Evolutionary conservation across 2,329 filamentous ascomycete genomes (phyloP).

Genomic region (Sarocladiaceae sp.): DNA sequence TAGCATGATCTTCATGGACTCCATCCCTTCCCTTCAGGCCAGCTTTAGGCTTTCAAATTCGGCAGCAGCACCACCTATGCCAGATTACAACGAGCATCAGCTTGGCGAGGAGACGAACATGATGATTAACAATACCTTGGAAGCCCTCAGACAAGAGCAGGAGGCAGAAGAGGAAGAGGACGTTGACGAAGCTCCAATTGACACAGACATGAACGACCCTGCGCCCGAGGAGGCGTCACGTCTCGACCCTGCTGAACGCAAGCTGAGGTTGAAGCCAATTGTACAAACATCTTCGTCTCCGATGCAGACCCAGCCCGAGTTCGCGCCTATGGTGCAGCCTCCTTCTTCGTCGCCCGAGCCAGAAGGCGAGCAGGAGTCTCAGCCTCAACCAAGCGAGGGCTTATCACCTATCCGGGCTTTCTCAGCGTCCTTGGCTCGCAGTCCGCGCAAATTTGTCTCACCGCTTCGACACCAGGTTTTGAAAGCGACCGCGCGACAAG

Average conservation of each 20-base stretch:
- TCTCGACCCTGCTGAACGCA: background rate
- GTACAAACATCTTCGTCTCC: background rate
- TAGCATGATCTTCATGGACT: conserved; percentile 56
- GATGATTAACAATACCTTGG: conserved; percentile 52
- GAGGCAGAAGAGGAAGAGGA: conserved; percentile 14
- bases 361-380: conserved; percentile 1
- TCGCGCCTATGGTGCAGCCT: background rate
- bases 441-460: conserved; percentile 28
- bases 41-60: conserved; percentile 27
- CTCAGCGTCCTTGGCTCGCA: conserved; percentile 23
- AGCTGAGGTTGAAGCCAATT: background rate
- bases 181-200: conserved; percentile 6
- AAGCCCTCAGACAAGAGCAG: conserved; percentile 38
- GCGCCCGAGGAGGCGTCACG: background rate
- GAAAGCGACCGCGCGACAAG: conserved; percentile 10
- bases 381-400: background rate
- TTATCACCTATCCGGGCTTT: background rate
- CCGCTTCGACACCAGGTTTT: conserved; percentile 30
- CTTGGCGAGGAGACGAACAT: conserved; percentile 53
- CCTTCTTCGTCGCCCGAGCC: background rate
- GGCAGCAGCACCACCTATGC: conserved; percentile 15
- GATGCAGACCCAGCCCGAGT: background rate
- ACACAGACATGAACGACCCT: background rate
- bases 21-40: conserved; percentile 46
- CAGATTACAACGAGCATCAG: background rate